phyloP scores from a whole-genome alignment of 768 basidiomycete species.

The Mycena kentingensis region DNA sequence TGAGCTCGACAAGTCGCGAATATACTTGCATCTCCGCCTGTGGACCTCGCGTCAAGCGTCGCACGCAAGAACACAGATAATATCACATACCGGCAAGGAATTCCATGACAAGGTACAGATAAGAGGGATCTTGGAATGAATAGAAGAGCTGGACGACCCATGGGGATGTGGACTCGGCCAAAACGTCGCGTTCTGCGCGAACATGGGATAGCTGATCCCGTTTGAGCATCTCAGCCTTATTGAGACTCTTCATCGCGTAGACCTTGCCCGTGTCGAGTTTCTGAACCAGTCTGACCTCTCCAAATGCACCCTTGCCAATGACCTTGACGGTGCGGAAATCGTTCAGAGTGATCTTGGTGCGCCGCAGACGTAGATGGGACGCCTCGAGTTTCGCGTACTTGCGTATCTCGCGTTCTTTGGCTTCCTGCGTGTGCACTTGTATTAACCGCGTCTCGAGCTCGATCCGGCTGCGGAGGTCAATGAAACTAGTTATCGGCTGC shows the following conservation, averaged over 20 bases:
- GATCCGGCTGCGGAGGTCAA: conserved; percentile 60
- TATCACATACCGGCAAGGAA: too few relatives aligned
- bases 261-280: conserved; percentile 98
- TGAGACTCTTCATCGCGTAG: conserved; percentile 98
- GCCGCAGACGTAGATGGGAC: conserved; percentile 85
- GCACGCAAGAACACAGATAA: too few relatives aligned
- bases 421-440: conserved; percentile 73
- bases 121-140: conserved; percentile 95
- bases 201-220: conserved; percentile 98
- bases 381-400: conserved; percentile 86
- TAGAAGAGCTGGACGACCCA: conserved; percentile 99
- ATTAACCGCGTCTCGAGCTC: conserved; percentile 85
- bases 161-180: conserved; percentile 93
- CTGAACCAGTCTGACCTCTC: conserved; percentile 94
- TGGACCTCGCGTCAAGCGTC: too few relatives aligned
- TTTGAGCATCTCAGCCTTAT: conserved; percentile 99
- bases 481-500: neutral
- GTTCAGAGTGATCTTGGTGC: conserved; percentile 89
- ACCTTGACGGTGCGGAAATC: conserved; percentile 98
- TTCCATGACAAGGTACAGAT: conserved; percentile 96
- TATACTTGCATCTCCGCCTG: conserved; percentile 97
- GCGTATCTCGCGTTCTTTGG: conserved; percentile 85
- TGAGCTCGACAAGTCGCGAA: too few relatives aligned
- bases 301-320: conserved; percentile 98
- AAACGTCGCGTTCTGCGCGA: conserved; percentile 92